A percentile compares a stretch with the other conserved stretches of the same genome.
Conservation (phyloP, 768 basidiomycete genomes). For the Mycena sanguinolenta region DNA sequence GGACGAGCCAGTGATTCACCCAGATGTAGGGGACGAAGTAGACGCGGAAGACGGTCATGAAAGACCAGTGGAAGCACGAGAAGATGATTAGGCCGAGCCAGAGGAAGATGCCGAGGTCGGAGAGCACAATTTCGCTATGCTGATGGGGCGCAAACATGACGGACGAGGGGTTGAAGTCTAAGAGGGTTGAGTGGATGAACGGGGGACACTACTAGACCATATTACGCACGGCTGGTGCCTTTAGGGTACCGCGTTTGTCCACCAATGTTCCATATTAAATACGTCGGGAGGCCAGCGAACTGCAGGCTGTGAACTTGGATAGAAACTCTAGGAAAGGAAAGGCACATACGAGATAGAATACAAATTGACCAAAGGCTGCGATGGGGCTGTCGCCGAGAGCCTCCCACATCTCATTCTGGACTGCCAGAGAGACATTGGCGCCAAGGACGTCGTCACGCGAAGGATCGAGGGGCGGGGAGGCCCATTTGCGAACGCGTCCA, state of each 20-base stretch:
- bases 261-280: slow-evolving; percentile 87
- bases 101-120: slow-evolving; percentile 84
- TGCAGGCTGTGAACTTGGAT: slow-evolving; percentile 42
- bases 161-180: slow-evolving; percentile 85
- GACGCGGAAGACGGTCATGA: slow-evolving; percentile 78
- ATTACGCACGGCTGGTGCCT: slow-evolving; percentile 82
- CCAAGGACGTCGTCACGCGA: slow-evolving; percentile 75
- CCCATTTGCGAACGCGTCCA: slow-evolving; percentile 82
- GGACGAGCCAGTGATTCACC: slow-evolving; percentile 54
- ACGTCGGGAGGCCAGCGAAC: slow-evolving; percentile 89
- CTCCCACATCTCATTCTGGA: slow-evolving; percentile 83
- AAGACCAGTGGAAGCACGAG: slow-evolving; percentile 73
- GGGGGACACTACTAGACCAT: not conserved
- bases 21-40: slow-evolving; percentile 75
- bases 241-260: slow-evolving; percentile 87
- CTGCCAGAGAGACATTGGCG: slow-evolving; percentile 72
- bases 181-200: slow-evolving; percentile 8
- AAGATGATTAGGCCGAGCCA: slow-evolving; percentile 72
- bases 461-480: slow-evolving; percentile 74
- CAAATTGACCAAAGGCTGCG: slow-evolving; percentile 65
- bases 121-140: slow-evolving; percentile 78
- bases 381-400: slow-evolving; percentile 94
- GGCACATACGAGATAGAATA: slow-evolving; percentile 70
- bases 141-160: slow-evolving; percentile 89
- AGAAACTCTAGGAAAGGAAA: not conserved